Percentiles rank a stretch among this genome's conserved stretches.
These are phyloP conservation scores for Rhizopus sp. DNA, from an alignment of 371 early-diverging fungal species.

Conservation along the genomic window DNA sequence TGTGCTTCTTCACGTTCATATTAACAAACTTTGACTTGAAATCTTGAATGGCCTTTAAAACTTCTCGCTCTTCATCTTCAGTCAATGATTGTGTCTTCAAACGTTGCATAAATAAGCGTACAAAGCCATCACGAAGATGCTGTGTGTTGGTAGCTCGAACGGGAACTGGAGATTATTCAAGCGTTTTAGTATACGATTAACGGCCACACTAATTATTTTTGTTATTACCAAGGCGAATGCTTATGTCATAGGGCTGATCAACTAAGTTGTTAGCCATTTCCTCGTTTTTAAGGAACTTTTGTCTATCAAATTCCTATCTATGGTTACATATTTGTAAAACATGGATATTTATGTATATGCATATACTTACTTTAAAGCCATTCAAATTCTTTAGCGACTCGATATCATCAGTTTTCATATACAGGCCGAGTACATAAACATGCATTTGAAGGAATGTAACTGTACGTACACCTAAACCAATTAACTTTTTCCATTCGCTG, in stretches of 20 bases:
- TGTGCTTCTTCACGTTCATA: constrained; percentile 59
- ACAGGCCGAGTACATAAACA: constrained; percentile 69
- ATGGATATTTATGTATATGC: not conserved
- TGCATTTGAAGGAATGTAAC: constrained; percentile 69
- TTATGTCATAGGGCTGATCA: constrained; percentile 46
- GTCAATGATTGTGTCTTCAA: constrained; percentile 44
- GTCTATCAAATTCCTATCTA: constrained; percentile 38
- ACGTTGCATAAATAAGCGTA: constrained; percentile 55
- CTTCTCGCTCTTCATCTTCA: constrained; percentile 49
- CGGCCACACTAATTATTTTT: not conserved
- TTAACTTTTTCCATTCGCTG: constrained; percentile 45
- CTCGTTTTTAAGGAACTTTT: constrained; percentile 34
- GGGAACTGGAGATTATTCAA: constrained; percentile 39
- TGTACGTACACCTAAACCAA: constrained; percentile 71
- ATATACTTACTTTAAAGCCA: constrained; percentile 40
- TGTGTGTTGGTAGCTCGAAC: constrained; percentile 65
- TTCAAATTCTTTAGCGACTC: constrained; percentile 21
- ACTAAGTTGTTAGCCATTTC: constrained; percentile 36
- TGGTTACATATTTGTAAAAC: not conserved
- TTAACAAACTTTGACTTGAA: constrained; percentile 66
- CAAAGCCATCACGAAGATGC: constrained; percentile 75
- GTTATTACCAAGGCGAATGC: constrained; percentile 44
- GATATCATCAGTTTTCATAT: constrained; percentile 54
- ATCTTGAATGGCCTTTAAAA: constrained; percentile 56
- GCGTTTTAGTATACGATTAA: not conserved